Conservation (phyloP, 108 stramenopile species). For the Phaeodactylum tricornutum region DNA sequence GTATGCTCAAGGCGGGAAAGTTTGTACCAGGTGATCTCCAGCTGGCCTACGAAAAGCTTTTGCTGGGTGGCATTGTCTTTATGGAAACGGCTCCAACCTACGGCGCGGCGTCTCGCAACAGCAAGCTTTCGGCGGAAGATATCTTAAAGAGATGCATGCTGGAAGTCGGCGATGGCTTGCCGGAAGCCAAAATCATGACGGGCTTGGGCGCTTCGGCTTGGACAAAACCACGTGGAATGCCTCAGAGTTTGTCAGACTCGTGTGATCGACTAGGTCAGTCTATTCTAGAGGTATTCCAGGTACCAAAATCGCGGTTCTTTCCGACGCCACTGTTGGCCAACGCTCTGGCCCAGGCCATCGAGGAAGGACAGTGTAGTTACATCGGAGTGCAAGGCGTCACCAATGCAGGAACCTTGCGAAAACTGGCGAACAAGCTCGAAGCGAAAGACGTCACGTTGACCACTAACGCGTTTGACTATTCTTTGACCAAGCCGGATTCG, state of each 20-base stretch:
- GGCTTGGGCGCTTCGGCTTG: conserved; percentile 1
- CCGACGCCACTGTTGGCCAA: conserved; percentile 18
- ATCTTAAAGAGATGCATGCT: conserved; percentile 34
- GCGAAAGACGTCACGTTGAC: conserved; percentile 16
- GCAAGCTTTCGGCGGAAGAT: conserved; percentile 37
- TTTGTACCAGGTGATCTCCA: conserved; percentile 61
- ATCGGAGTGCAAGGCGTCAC: conserved; percentile 47
- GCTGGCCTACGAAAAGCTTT: conserved; percentile 53
- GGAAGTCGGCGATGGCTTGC: conserved; percentile 8
- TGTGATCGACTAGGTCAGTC: conserved; percentile 30
- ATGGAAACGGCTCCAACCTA: conserved; percentile 67
- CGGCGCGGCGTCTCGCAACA: conserved; percentile 20
- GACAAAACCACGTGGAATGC: not conserved
- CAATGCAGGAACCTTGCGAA: conserved; percentile 11
- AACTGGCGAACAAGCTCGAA: conserved; percentile 22
- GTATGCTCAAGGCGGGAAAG: conserved; percentile 45
- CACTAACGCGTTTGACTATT: conserved; percentile 66
- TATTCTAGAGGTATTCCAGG: conserved; percentile 45
- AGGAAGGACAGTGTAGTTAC: conserved; percentile 32
- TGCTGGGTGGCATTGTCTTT: conserved; percentile 52
- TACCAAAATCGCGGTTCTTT: conserved; percentile 19
- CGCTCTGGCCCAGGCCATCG: conserved; percentile 26
- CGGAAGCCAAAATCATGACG: conserved; percentile 1
- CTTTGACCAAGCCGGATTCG: conserved; percentile 64
- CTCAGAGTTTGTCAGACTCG: conserved; percentile 6